A percentile compares a stretch with the other conserved stretches of the same genome.
Conservation (phyloP, 768 basidiomycete genomes). For the Lactarius vividus region DNA sequence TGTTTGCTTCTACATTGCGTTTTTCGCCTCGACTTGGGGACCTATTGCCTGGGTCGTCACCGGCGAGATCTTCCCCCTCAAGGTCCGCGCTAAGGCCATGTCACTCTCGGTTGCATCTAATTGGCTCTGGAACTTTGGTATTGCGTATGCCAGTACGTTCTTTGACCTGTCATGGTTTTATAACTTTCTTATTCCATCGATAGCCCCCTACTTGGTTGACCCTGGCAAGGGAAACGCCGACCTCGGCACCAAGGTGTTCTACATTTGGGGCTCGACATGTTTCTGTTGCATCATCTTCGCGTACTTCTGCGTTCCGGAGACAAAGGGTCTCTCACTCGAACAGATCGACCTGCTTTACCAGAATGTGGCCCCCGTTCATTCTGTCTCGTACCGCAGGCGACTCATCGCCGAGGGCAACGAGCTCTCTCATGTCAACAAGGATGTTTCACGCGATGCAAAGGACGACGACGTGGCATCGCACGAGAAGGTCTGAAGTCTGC, state of each 20-base stretch:
- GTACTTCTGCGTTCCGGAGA: conserved; percentile 80
- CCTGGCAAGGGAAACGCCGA: conserved; percentile 45
- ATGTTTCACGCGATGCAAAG: background rate
- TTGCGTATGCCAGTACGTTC: conserved; percentile 32
- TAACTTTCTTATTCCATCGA: background rate
- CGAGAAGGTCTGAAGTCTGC: conserved; percentile 19
- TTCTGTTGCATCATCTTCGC: conserved; percentile 69
- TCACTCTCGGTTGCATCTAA: conserved; percentile 41
- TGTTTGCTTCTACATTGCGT: conserved; percentile 55
- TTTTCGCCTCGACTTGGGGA: conserved; percentile 72
- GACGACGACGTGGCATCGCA: background rate
- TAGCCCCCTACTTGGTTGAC: conserved; percentile 52
- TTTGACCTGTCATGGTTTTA: background rate
- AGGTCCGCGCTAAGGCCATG: conserved; percentile 44
- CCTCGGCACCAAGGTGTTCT: conserved; percentile 77
- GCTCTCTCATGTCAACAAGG: background rate
- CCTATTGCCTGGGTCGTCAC: conserved; percentile 64
- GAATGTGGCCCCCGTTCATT: conserved; percentile 56
- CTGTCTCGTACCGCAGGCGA: conserved; percentile 36
- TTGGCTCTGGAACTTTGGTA: conserved; percentile 46
- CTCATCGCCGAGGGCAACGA: conserved; percentile 25
- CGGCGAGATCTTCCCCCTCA: conserved; percentile 39
- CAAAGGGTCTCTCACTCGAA: conserved; percentile 81
- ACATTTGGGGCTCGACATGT: conserved; percentile 77
- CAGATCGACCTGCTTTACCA: conserved; percentile 80